phyloP scores from a whole-genome alignment of 2,329 filamentous ascomycete genomes.

The Teratosphaeria epicoccoides region DNA sequence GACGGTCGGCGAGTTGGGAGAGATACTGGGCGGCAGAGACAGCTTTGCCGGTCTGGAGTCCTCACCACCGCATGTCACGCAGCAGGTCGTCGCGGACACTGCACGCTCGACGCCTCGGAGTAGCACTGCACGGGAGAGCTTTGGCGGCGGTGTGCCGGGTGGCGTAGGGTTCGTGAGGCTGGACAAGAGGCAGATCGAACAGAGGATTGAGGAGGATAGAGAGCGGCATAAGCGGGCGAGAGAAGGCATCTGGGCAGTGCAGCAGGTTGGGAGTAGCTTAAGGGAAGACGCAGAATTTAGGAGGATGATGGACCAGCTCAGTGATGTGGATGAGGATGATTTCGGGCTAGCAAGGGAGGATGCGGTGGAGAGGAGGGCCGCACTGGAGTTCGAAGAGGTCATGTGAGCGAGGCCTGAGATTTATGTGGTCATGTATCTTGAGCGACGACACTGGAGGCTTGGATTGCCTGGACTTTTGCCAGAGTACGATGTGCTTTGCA shows the following conservation, averaged over 20 bases:
- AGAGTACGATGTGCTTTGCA: background rate
- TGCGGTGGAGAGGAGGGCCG: slow-evolving; percentile 41
- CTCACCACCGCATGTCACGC: slow-evolving; percentile 8
- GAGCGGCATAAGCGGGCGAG: slow-evolving; percentile 86
- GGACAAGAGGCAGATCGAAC: slow-evolving; percentile 84
- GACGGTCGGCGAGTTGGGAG: slow-evolving; percentile 69
- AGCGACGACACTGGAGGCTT: background rate
- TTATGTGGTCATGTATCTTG: background rate
- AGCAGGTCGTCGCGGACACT: background rate
- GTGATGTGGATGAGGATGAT: slow-evolving; percentile 81
- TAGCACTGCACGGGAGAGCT: background rate
- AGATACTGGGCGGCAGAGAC: slow-evolving; percentile 70
- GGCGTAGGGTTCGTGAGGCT: slow-evolving; percentile 31
- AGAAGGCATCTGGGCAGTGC: slow-evolving; percentile 86
- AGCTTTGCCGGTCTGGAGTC: slow-evolving; percentile 9
- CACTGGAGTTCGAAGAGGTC: slow-evolving; percentile 31
- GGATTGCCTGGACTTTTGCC: background rate
- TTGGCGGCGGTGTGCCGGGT: background rate
- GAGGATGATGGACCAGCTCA: slow-evolving; percentile 77
- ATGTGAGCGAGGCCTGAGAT: background rate
- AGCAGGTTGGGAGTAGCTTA: slow-evolving; percentile 34
- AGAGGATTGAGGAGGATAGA: slow-evolving; percentile 91
- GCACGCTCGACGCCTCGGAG: background rate
- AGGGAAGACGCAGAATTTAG: slow-evolving; percentile 61
- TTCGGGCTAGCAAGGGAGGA: slow-evolving; percentile 69